These are phyloP conservation scores for Dothideomycetidae sp. DNA, from an alignment of 2,329 filamentous ascomycete species.

Conservation along the genomic window DNA sequence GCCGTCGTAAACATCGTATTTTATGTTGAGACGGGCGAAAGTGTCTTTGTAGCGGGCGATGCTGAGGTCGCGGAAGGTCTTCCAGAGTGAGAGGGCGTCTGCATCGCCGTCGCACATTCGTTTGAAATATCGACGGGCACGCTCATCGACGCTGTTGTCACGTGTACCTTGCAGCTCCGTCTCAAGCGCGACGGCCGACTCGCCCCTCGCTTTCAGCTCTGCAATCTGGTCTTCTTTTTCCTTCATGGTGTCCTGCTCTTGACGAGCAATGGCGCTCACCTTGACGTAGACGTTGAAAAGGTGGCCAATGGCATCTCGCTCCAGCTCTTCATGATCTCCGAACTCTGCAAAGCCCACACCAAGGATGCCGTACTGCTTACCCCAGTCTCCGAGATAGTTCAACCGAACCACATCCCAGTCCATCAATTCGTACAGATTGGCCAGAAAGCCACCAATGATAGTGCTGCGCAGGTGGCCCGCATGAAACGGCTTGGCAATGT, in stretches of 20 bases:
- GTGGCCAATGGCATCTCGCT: constrained; percentile 64
- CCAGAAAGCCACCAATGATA: constrained; percentile 59
- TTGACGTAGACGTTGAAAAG: constrained; percentile 69
- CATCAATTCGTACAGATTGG: constrained; percentile 52
- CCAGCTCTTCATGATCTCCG: constrained; percentile 56
- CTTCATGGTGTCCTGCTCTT: constrained; percentile 52
- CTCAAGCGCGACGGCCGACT: constrained; percentile 34
- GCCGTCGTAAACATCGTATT: constrained; percentile 52
- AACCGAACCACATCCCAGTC: constrained; percentile 58
- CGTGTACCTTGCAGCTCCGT: constrained; percentile 37
- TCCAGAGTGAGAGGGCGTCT: constrained; percentile 46
- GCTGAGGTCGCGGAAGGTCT: constrained; percentile 48
- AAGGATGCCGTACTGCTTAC: constrained; percentile 56
- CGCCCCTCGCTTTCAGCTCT: constrained; percentile 34
- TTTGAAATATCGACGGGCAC: constrained; percentile 56
- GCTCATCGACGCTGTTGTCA: constrained; percentile 58
- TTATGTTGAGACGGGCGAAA: constrained; percentile 49
- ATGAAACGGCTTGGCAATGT: constrained; percentile 74
- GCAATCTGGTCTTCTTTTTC: too few relatives aligned
- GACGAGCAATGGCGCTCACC: constrained; percentile 49
- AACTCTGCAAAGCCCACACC: constrained; percentile 63
- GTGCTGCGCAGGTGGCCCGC: constrained; percentile 62
- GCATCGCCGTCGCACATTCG: constrained; percentile 50
- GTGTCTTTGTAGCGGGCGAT: constrained; percentile 51
- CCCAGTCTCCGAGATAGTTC: constrained; percentile 72